A percentile compares a stretch with the other conserved stretches of the same genome.
These are phyloP conservation scores for Corylus avellana DNA, from an alignment of 306 rosid species.

Conservation along the genomic window DNA sequence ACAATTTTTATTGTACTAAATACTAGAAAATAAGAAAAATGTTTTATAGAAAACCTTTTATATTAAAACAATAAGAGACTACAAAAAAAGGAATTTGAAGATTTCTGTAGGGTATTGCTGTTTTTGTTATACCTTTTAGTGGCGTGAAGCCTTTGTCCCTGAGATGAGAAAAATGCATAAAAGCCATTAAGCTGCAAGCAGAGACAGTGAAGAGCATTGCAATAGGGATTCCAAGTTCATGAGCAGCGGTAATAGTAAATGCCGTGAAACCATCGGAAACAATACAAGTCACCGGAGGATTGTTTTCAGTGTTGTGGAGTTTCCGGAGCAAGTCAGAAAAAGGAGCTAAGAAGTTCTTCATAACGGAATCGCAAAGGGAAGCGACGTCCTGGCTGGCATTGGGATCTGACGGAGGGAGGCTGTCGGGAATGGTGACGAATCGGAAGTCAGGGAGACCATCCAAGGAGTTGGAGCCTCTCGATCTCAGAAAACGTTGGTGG, in stretches of 20 bases:
- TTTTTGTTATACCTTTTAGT: conserved; percentile 4
- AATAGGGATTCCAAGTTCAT: background rate
- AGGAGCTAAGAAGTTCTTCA: background rate
- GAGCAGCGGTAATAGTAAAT: background rate
- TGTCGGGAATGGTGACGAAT: conserved; percentile 17
- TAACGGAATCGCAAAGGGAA: background rate
- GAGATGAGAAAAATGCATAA: background rate
- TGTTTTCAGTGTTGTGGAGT: background rate
- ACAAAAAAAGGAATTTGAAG: background rate
- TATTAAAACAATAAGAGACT: too few relatives aligned
- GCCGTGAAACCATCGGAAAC: conserved; percentile 8
- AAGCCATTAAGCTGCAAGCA: background rate
- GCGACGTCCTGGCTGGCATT: background rate
- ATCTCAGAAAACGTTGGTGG: conserved; percentile 5
- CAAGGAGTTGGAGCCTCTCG: conserved; percentile 4
- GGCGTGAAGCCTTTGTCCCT: conserved; percentile 10
- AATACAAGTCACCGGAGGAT: background rate
- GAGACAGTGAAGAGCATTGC: background rate
- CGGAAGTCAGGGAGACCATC: conserved; percentile 7
- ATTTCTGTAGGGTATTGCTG: background rate
- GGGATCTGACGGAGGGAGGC: conserved; percentile 1
- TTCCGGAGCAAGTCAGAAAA: conserved; percentile 12
- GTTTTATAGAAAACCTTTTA: too few relatives aligned
- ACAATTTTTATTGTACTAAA: too few relatives aligned
- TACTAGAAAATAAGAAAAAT: too few relatives aligned